These are phyloP conservation scores for Datisca glomerata DNA, from an alignment of 306 rosid genomes.

Conservation along the genomic window DNA sequence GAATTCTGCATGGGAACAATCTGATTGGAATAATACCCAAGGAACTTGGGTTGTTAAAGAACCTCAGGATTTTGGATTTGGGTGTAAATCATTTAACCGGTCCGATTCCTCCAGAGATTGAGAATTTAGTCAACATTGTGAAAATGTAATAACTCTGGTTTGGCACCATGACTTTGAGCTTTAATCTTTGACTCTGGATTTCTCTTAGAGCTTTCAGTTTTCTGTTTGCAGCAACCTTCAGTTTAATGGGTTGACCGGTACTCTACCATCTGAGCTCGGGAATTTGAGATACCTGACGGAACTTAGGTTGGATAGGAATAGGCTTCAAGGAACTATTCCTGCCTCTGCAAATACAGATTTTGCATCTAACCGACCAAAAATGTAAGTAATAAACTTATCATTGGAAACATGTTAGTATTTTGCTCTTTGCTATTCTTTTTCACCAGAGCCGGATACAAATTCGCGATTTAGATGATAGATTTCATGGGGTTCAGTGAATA, in stretches of 20 bases:
- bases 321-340: constrained; percentile 72
- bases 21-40: constrained; percentile 70
- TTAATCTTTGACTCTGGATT: constrained; percentile 9
- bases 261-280: constrained; percentile 58
- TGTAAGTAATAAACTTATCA: too few species aligned
- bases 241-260: constrained; percentile 73
- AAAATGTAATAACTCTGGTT: constrained; percentile 44
- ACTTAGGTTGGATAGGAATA: constrained; percentile 78
- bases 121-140: constrained; percentile 40
- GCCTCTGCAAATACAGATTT: constrained; percentile 25
- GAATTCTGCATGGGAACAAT: constrained; percentile 64
- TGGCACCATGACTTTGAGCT: too few species aligned
- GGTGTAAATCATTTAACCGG: constrained; percentile 76
- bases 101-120: constrained; percentile 78
- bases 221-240: constrained; percentile 55
- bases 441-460: too few species aligned
- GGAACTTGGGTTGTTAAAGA: constrained; percentile 55
- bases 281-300: constrained; percentile 64
- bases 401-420: too few species aligned
- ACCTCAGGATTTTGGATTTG: constrained; percentile 70
- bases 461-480: too few species aligned
- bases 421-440: too few species aligned
- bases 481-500: too few species aligned
- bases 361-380: constrained; percentile 30
- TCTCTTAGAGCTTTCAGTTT: constrained; percentile 13